A percentile compares a stretch with the other conserved stretches of the same genome.
These are phyloP conservation scores for Guadua angustifolia DNA, from an alignment of 176 grass and related monocot genomes.

Conservation along the genomic window DNA sequence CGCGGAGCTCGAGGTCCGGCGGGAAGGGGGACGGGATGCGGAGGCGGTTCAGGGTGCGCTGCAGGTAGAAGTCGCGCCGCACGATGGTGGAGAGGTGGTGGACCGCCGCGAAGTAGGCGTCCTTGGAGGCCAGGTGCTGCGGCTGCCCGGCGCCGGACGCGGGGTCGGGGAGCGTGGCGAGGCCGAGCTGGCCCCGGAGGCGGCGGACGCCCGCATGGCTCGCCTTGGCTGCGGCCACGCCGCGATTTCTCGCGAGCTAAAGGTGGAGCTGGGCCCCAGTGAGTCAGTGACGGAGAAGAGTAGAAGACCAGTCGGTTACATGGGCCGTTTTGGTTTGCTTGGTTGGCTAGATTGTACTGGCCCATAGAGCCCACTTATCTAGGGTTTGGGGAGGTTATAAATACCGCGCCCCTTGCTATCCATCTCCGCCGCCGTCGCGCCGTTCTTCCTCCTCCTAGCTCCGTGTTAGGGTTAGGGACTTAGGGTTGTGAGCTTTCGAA, in stretches of 20 bases:
- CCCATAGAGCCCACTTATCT: conserved; percentile 18
- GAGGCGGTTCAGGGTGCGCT: conserved; percentile 88
- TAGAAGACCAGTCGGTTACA: neutral
- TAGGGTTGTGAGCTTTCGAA: neutral
- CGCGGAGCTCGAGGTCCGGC: conserved; percentile 77
- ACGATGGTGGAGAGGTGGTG: conserved; percentile 87
- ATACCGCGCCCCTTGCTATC: neutral
- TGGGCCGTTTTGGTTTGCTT: neutral
- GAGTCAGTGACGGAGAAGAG: neutral
- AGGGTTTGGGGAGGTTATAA: conserved; percentile 41
- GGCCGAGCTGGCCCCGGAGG: conserved; percentile 16
- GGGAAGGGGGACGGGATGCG: conserved; percentile 81
- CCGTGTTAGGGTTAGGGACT: neutral
- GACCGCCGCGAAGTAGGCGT: conserved; percentile 87
- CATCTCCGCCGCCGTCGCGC: neutral
- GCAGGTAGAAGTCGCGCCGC: conserved; percentile 92
- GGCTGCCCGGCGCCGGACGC: neutral
- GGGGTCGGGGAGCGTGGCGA: conserved; percentile 25
- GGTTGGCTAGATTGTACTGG: neutral
- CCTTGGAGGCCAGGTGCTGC: conserved; percentile 60
- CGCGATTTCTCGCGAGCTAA: neutral
- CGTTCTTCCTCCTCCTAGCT: conserved; percentile 9
- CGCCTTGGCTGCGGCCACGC: neutral
- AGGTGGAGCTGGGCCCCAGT: neutral
- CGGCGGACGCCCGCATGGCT: conserved; percentile 26